Evolutionary conservation across 768 basidiomycete species (phyloP), one percentile per base, ranked within the genome.

Genomic region (Suillus subaureus): DNA sequence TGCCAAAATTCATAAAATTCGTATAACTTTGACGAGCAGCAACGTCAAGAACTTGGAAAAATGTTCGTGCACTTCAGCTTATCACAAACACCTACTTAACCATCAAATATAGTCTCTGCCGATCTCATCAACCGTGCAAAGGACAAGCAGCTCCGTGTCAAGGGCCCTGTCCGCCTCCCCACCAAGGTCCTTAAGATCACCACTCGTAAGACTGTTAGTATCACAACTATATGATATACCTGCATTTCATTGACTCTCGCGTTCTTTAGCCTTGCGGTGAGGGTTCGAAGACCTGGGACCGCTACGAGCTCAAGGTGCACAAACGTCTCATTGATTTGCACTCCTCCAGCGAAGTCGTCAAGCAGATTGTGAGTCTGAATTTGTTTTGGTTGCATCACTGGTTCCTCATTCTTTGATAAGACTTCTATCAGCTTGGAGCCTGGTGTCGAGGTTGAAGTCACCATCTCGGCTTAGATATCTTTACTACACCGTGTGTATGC

Each of bases 261-360:
- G 57, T 23, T 49, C 28, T 66, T 11, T 73, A 97, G 94, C 93
- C 97, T 81, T 99, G 97, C 77, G 97, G 97, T 94, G 97, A 99
- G 83, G 97, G 97, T 85, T 98, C 97, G 73, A 99, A 99, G 90
- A 99, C 97, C 77, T 99, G 97, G 97, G 97, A 99, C 83, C 90
- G 94, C 74, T 99, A 96, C 83, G 97, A 99, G 83, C 90, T 99
- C 83, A 96, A 96, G 85, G 86, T 99, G 68, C 97, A 99, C 91
- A 99, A 99, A 85, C 93, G 97, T 75, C 87, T 99, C 79, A 99
- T 99, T 75, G 97, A 99, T 85, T 85, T 99, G 72, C 94, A 97
- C 86, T 96, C 97, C 61, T 97, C 96, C 68, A 93, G 93, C 78
- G 97, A 99, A 83, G 92, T 98, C 71, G 97, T 99, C 84, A 99